Evolutionary conservation across 495 filamentous ascomycete species (phyloP), one percentile per base, ranked within the genome.

Genomic region (Penicillium samsonianum): DNA sequence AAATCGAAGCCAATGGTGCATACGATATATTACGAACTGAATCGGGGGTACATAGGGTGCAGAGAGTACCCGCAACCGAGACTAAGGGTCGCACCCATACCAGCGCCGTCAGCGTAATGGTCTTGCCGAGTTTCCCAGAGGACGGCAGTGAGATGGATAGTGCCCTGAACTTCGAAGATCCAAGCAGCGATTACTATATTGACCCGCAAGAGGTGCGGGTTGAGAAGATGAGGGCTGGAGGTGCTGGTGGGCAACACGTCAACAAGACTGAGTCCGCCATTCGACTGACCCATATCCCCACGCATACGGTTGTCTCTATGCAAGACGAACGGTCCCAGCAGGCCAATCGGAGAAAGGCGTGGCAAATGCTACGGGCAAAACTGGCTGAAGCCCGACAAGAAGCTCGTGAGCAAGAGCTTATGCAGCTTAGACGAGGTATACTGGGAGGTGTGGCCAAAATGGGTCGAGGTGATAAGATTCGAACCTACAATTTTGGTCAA

Each of bases 231-330:
- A 84, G 92, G 28, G 91, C 94, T 1, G 79, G 89, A 48, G 94
- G 94, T 28, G 92, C 94, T 2, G 94, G 94, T 17, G 94, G 94
- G 6, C 94, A 98, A 75, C 95, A 98, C 69, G 94, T 98, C 67
- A 98, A 98, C 72, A 97, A 90, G 60, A 98, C 94, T 2, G 95
- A 98, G 72, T 96, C 91, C 33, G 94, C 94, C 17, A 90, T 98
- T 59, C 87, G 94, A 17, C 78, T 98, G 53, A 96, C 92, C 11
- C 95, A 98, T 81, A 79, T 91, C 12, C 95, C 94, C 10, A 96
- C 92, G 0, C 86, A 84, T 35, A 90, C 84, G 8, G 83, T 89
- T 25, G 92, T 97, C 11, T 86, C 85, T 42, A 96, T 97, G 78
- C 94, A 98, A 67, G 94, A 98, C 67, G 86, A 84, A 33, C 81